Conservation (phyloP, 129 eudicot species). For the Tanacetum coccineum region DNA sequence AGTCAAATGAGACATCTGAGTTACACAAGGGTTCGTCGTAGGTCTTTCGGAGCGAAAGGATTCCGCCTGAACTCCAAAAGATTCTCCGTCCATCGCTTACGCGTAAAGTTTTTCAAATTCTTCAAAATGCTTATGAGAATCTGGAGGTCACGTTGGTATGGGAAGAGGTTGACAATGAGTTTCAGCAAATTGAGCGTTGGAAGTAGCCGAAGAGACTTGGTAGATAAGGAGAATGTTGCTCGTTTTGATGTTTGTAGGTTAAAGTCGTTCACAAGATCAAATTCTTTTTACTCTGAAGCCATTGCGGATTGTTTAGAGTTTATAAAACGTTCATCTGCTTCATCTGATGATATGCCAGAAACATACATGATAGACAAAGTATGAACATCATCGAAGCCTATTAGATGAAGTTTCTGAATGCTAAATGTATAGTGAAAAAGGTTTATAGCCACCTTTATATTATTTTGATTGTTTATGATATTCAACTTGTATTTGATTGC, state of each 20-base stretch:
- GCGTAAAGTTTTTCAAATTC: slow-evolving; percentile 43
- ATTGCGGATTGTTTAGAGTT: slow-evolving; percentile 94
- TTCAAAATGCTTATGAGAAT: slow-evolving; percentile 32
- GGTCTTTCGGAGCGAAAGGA: slow-evolving; percentile 43
- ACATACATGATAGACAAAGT: slow-evolving; percentile 4
- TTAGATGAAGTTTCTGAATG: slow-evolving; percentile 9
- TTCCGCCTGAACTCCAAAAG: slow-evolving; percentile 50
- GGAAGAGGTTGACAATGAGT: slow-evolving; percentile 19
- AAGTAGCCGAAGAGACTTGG: slow-evolving; percentile 22
- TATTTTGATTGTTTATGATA: too few relatives aligned
- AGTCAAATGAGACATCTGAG: slow-evolving; percentile 36
- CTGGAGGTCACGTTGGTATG: slow-evolving; percentile 38
- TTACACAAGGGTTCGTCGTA: slow-evolving; percentile 50
- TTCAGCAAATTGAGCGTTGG: slow-evolving; percentile 7
- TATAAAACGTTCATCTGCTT: slow-evolving; percentile 66
- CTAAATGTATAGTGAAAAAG: not conserved
- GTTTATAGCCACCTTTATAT: not conserved
- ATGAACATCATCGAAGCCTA: slow-evolving; percentile 3
- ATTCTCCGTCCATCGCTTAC: slow-evolving; percentile 53
- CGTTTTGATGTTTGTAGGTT: slow-evolving; percentile 24
- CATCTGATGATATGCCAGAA: slow-evolving; percentile 38
- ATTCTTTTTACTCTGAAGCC: slow-evolving; percentile 89
- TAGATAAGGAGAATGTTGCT: slow-evolving; percentile 7
- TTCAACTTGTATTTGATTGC: too few relatives aligned
- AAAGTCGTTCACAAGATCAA: slow-evolving; percentile 48